A percentile compares a stretch with the other conserved stretches of the same genome.
Evolutionary conservation across 768 basidiomycete genomes (phyloP).

Genomic region (Lyophyllum decastes): DNA sequence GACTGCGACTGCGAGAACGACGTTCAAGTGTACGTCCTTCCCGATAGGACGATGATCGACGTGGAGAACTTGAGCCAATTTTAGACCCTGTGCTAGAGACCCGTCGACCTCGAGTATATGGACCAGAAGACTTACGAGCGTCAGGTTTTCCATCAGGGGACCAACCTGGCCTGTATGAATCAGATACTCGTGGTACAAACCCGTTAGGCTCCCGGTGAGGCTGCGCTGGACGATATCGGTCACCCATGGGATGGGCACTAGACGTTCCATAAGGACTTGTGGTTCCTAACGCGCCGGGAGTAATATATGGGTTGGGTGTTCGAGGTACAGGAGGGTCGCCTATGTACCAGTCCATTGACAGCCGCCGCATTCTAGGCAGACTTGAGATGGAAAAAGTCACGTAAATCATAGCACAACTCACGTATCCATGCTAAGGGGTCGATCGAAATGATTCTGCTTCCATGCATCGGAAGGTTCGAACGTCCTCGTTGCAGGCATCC

Average conservation of each 20-base stretch:
- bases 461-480: slow-evolving; percentile 76
- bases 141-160: slow-evolving; percentile 14
- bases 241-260: slow-evolving; percentile 28
- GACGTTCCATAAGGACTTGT: background rate
- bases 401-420: slow-evolving; percentile 26
- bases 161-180: slow-evolving; percentile 55
- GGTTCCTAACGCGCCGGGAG: background rate
- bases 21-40: slow-evolving; percentile 18
- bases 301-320: slow-evolving; percentile 16
- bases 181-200: slow-evolving; percentile 29
- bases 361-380: slow-evolving; percentile 5
- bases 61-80: slow-evolving; percentile 29
- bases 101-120: slow-evolving; percentile 23
- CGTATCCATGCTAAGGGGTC: slow-evolving; percentile 39
- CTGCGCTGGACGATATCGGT: slow-evolving; percentile 54
- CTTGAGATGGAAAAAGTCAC: background rate
- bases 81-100: slow-evolving; percentile 30
- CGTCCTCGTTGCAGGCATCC: slow-evolving; percentile 44
- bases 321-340: slow-evolving; percentile 25
- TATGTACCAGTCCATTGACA: slow-evolving; percentile 31
- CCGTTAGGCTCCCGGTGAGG: slow-evolving; percentile 38
- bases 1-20: slow-evolving; percentile 20
- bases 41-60: slow-evolving; percentile 20
- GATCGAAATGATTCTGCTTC: slow-evolving; percentile 60
- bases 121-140: slow-evolving; percentile 22